Evolutionary conservation across 106 monocot genomes (phyloP).

Genomic region (Phalaenopsis equestris): DNA sequence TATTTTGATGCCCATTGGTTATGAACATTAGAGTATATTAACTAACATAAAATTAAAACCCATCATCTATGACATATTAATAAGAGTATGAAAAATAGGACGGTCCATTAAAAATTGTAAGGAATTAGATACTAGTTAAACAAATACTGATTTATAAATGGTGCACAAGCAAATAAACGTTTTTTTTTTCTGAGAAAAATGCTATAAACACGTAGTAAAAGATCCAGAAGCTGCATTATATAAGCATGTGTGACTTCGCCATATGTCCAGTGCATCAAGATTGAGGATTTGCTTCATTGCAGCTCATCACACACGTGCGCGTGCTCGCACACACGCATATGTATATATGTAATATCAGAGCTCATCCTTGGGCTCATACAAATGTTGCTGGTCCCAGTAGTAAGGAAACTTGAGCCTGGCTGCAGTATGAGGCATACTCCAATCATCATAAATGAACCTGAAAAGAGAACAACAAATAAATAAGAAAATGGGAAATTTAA

Average conservation of each 20-base stretch:
- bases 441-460: constrained; percentile 65
- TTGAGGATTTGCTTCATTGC: no score
- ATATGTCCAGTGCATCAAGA: no score
- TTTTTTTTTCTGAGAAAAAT: not conserved
- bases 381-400: constrained; percentile 55
- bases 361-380: constrained; percentile 45
- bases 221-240: not conserved
- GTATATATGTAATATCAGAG: constrained; percentile 19
- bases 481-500: not conserved
- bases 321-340: not conserved
- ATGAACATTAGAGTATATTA: no score
- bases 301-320: not conserved
- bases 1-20: no score
- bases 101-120: not conserved
- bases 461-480: not conserved
- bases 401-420: constrained; percentile 58
- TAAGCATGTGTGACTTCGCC: not conserved
- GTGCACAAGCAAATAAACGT: not conserved
- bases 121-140: not conserved
- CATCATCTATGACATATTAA: not conserved
- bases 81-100: not conserved
- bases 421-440: constrained; percentile 58
- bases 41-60: not conserved
- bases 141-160: not conserved
- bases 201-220: not conserved